Evolutionary conservation across 352 stramenopile genomes (phyloP), one percentile per base, ranked within the genome.

Genomic region (Phytophthora sp.): DNA sequence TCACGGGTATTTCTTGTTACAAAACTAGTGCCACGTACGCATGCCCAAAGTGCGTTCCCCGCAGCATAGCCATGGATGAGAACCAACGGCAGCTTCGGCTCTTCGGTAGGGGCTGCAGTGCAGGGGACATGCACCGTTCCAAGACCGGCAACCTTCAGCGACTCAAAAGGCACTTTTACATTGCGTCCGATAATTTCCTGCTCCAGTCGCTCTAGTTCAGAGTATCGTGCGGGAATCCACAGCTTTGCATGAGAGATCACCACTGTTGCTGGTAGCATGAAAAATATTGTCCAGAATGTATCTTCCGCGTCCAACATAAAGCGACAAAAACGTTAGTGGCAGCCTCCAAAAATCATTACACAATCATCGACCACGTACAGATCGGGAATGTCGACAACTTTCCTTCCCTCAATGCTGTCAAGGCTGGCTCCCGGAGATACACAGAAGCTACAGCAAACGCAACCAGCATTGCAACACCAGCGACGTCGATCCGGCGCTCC

Each of bases 31-130:
- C 31, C 35, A 84, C 73, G 43, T 69, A 85, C 78, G 45, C 78
- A 88, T 24, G 83, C 74, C 83, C 83, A 90, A 12, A 92, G 72
- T 5, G 66, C 83, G 32, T 92, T 92, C 24, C 80, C 83, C 9
- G 70, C 79, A 4, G 78, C 83, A 30, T 78, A 92, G 24, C 80
- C 80, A 42, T 90, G 83, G 30, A 89, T 51, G n/a, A 90, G 54
- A 23, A 90, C 80, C 20, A 92, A 77, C 39, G 49, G 71, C 48
- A 35, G 38, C 24, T 24, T 71, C 27, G 3, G 23, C 41, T n/a
- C 58, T 41, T 11, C 37, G 26, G 54, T 50, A 1, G 57, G 63
- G n/a, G 50, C 23, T 24, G 50, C 17, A 41, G 65, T 77, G 44
- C 76, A 88, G 6, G 83, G 77, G n/a, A 90, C 74, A 41, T 76